phyloP scores from a whole-genome alignment of 208 protist species.

The Trypanosoma scelopori region DNA sequence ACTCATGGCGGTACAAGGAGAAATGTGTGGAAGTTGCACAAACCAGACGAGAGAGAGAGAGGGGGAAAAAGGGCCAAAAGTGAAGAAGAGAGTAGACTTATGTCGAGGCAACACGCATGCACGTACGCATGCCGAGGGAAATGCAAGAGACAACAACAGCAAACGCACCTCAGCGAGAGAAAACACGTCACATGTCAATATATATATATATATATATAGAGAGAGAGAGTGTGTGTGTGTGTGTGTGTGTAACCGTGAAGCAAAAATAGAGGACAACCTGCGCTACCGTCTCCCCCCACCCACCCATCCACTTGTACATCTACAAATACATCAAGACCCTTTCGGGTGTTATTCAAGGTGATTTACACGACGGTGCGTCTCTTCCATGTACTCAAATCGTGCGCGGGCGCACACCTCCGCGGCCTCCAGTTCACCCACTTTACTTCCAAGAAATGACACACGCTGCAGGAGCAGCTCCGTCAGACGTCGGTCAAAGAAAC shows the following conservation, averaged over 20 bases:
- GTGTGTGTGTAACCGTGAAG: too few relatives aligned
- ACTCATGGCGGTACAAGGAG: neutral
- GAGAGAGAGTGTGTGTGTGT: too few relatives aligned
- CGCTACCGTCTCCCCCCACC: too few relatives aligned
- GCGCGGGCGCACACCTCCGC: slow-evolving; percentile 35
- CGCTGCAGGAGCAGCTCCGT: slow-evolving; percentile 30
- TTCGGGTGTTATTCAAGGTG: neutral
- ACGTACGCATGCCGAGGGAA: too few relatives aligned
- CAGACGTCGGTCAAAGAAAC: slow-evolving; percentile 42
- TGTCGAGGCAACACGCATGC: too few relatives aligned
- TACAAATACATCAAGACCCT: slow-evolving; percentile 13
- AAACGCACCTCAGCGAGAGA: too few relatives aligned
- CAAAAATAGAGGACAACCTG: too few relatives aligned
- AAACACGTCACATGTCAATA: too few relatives aligned
- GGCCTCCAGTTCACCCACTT: slow-evolving; percentile 34
- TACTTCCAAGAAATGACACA: slow-evolving; percentile 29
- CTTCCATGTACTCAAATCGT: slow-evolving; percentile 38
- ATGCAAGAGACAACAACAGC: too few relatives aligned
- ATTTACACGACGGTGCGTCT: slow-evolving; percentile 24
- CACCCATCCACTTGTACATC: neutral
- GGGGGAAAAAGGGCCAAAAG: neutral
- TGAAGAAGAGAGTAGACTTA: too few relatives aligned
- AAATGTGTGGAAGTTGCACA: neutral
- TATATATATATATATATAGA: too few relatives aligned
- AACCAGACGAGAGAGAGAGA: neutral